Evolutionary conservation across 257 asterid genomes (phyloP).

Genomic region (Solanum appendiculatum): DNA sequence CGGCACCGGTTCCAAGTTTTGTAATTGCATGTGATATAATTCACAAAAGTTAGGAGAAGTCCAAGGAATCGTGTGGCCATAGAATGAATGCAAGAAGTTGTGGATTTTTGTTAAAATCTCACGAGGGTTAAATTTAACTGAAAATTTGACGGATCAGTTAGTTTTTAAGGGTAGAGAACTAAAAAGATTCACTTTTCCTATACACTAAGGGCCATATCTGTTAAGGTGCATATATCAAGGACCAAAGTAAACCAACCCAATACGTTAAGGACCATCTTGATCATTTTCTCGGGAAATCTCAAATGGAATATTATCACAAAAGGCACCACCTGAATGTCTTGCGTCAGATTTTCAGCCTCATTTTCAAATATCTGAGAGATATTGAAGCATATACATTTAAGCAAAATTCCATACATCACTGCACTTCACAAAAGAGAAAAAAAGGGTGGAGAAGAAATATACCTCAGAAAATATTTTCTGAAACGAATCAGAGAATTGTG

Average conservation of each 20-base stretch:
- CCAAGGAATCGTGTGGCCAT: not conserved
- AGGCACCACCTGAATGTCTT: conserved; percentile 55
- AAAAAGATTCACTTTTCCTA: not conserved
- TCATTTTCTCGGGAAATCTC: not conserved
- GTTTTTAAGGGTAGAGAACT: not conserved
- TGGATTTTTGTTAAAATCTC: not conserved
- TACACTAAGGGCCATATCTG: not conserved
- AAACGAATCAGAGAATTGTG: conserved; percentile 77
- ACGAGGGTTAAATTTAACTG: not conserved
- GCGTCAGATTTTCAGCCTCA: conserved; percentile 34
- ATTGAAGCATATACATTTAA: not conserved
- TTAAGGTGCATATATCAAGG: not conserved
- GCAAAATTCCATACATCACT: not conserved
- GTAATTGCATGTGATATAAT: not conserved
- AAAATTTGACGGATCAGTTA: not conserved
- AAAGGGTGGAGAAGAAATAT: conserved; percentile 3
- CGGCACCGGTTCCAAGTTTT: not conserved
- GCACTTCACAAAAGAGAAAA: not conserved
- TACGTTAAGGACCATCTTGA: not conserved
- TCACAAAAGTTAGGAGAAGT: not conserved
- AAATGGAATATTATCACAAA: not conserved
- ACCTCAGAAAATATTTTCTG: conserved; percentile 87
- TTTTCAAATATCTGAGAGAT: conserved; percentile 66
- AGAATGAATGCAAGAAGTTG: not conserved
- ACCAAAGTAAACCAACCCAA: not conserved